These are phyloP conservation scores for Dipodascus albidus DNA, from an alignment of 805 yeast genomes.

Conservation along the genomic window DNA sequence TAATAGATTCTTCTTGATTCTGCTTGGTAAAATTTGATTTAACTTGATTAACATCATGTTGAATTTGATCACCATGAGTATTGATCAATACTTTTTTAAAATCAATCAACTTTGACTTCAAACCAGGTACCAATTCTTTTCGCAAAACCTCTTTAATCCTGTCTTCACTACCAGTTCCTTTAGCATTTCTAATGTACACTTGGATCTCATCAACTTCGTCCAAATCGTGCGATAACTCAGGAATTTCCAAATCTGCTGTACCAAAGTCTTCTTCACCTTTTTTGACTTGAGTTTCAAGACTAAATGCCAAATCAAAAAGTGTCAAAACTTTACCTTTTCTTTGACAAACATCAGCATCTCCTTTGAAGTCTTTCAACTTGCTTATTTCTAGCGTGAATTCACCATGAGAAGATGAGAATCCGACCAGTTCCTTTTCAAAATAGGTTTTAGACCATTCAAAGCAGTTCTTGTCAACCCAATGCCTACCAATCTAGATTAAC, in stretches of 20 bases:
- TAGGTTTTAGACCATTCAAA: constrained; percentile 80
- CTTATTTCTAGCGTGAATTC: constrained; percentile 27
- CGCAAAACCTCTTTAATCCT: constrained; percentile 43
- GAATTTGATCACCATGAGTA: constrained; percentile 77
- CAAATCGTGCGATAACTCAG: constrained; percentile 91
- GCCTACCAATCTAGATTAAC: constrained; percentile 32
- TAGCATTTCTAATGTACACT: constrained; percentile 22
- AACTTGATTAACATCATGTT: constrained; percentile 59
- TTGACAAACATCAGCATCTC: constrained; percentile 95
- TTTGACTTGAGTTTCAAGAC: constrained; percentile 44
- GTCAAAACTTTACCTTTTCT: constrained; percentile 95
- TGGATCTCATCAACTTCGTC: constrained; percentile 56
- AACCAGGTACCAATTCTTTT: constrained; percentile 51
- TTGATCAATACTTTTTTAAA: constrained; percentile 73
- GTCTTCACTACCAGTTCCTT: constrained; percentile 35
- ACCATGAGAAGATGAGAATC: constrained; percentile 31
- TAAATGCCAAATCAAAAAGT: constrained; percentile 68
- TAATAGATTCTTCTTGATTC: constrained; percentile 28
- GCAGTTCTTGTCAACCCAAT: constrained; percentile 98
- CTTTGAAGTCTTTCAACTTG: constrained; percentile 56
- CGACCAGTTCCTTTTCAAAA: constrained; percentile 50
- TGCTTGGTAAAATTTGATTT: constrained; percentile 43
- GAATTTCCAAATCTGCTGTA: constrained; percentile 68
- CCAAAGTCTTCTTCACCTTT: constrained; percentile 29
- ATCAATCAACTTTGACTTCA: constrained; percentile 44